Percentiles rank a stretch among this genome's conserved stretches.
phyloP scores from a whole-genome alignment of 257 asterid species.

The Salvia miltiorrhiza region DNA sequence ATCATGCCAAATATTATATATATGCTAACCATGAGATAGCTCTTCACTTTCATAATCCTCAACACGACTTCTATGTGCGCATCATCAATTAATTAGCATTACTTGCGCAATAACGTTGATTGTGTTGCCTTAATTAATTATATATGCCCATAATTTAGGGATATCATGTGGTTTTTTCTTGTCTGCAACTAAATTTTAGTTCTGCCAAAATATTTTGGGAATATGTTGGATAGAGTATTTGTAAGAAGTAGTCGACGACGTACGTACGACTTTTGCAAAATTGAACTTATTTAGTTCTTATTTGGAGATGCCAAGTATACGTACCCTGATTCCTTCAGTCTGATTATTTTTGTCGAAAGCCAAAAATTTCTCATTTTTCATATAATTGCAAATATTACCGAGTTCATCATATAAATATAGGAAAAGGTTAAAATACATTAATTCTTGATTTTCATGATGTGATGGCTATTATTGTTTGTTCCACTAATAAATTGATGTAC shows the following conservation, averaged over 20 bases:
- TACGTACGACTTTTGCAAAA: too few species aligned
- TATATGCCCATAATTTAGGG: constrained; percentile 8
- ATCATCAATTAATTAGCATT: background rate
- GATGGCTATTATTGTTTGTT: background rate
- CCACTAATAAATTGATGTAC: too few species aligned
- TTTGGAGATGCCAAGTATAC: background rate
- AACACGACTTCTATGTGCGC: background rate
- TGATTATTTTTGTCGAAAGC: background rate
- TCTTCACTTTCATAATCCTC: background rate
- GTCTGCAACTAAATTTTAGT: background rate
- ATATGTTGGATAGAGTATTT: background rate
- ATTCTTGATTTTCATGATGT: background rate
- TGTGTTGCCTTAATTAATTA: background rate
- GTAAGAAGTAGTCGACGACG: background rate
- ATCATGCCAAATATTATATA: constrained; percentile 9
- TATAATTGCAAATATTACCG: background rate
- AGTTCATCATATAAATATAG: background rate
- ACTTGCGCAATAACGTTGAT: constrained; percentile 3
- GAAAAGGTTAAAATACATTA: background rate
- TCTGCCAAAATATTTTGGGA: background rate
- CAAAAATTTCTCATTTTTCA: background rate
- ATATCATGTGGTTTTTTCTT: background rate
- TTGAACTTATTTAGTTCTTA: background rate
- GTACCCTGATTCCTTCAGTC: too few species aligned
- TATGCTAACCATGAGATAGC: background rate